Evolutionary conservation across 2,329 filamentous ascomycete genomes (phyloP).

Genomic region (Fusarium sp.): DNA sequence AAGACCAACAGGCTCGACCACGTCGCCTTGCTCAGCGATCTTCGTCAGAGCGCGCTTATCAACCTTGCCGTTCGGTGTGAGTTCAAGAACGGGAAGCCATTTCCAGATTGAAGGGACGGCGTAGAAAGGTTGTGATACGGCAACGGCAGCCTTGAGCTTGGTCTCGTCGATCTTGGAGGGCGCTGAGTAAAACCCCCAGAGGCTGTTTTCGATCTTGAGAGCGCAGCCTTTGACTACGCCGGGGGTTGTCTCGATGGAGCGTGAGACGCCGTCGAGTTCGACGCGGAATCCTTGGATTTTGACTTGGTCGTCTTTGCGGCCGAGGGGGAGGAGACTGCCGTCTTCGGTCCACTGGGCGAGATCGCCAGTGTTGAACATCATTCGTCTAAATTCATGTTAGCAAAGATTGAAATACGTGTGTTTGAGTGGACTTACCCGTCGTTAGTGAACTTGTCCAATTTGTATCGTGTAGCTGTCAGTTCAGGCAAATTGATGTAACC

Average conservation of each 20-base stretch:
- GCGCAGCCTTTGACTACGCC: conserved; percentile 19
- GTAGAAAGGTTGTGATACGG: conserved; percentile 25
- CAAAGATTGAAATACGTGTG: no score
- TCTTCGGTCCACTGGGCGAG: conserved; percentile 26
- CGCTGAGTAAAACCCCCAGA: conserved; percentile 29
- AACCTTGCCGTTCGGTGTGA: conserved; percentile 31
- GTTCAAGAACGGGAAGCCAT: conserved; percentile 16
- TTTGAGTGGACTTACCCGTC: conserved; percentile 3
- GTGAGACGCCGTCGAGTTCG: conserved; percentile 20
- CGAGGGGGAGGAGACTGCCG: conserved; percentile 30
- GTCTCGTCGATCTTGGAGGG: conserved; percentile 10
- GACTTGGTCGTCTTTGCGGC: conserved; percentile 35
- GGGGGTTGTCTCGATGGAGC: conserved; percentile 7
- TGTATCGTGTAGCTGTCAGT: conserved; percentile 17
- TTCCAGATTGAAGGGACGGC: conserved; percentile 28
- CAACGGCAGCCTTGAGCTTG: conserved; percentile 7
- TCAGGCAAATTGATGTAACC: conserved; percentile 24
- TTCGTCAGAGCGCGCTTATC: conserved; percentile 19
- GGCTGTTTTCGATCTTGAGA: conserved; percentile 12
- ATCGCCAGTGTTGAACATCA: conserved; percentile 41
- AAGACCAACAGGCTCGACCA: not conserved
- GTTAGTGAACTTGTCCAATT: conserved; percentile 41
- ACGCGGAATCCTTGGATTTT: conserved; percentile 30
- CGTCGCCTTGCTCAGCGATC: not conserved
- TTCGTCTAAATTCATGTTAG: conserved; percentile 45